These are phyloP conservation scores for Dalechampia spathulata DNA, from an alignment of 441 rosid genomes.

Conservation along the genomic window DNA sequence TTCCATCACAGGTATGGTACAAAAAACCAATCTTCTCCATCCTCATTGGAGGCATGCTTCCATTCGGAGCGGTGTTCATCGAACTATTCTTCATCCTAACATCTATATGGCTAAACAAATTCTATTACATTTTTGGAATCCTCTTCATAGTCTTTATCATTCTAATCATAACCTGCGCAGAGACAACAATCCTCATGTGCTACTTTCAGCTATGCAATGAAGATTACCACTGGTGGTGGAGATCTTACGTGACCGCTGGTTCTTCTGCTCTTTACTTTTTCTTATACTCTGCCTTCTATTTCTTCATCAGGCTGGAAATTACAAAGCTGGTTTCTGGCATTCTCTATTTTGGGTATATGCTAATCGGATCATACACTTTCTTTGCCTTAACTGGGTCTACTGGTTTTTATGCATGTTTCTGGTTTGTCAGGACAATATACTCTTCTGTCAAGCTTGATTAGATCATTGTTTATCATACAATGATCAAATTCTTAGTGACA, in stretches of 20 bases:
- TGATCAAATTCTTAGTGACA: too few species aligned
- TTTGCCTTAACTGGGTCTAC: constrained; percentile 72
- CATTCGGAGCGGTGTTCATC: too few species aligned
- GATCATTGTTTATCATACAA: too few species aligned
- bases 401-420: constrained; percentile 80
- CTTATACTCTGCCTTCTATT: constrained; percentile 76
- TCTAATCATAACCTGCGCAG: constrained; percentile 69
- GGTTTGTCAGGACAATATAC: constrained; percentile 75
- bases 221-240: constrained; percentile 94
- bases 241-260: constrained; percentile 72
- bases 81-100: too few species aligned
- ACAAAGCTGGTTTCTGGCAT: constrained; percentile 62
- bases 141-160: constrained; percentile 76
- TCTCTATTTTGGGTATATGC: constrained; percentile 81
- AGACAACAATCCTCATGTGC: constrained; percentile 73
- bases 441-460: constrained; percentile 78
- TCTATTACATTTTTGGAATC: constrained; percentile 91
- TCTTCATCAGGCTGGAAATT: constrained; percentile 76
- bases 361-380: constrained; percentile 63
- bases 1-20: constrained; percentile 81
- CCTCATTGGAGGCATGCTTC: too few species aligned
- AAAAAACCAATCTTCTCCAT: constrained; percentile 69
- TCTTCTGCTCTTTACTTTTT: constrained; percentile 80
- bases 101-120: constrained; percentile 96
- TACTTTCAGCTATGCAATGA: constrained; percentile 87